These are phyloP conservation scores for Lumnitzera racemosa DNA, from an alignment of 345 rosid genomes.

Conservation along the genomic window DNA sequence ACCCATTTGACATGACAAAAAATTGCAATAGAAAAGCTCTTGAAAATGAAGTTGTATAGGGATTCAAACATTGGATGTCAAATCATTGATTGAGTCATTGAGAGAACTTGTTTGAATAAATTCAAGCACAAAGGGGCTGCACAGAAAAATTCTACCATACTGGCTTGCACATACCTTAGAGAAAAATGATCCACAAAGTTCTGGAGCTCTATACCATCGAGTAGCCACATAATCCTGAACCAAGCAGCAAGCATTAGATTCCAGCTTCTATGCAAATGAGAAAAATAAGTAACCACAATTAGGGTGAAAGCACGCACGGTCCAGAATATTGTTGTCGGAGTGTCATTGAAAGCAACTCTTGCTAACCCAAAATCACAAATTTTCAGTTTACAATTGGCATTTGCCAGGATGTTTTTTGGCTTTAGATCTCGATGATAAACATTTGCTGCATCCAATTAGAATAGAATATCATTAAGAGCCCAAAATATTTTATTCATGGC, in stretches of 20 bases:
- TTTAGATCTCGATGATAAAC: constrained; percentile 93
- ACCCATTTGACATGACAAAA: too few species aligned
- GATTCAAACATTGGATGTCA: too few species aligned
- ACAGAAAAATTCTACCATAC: too few species aligned
- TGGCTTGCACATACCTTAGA: constrained; percentile 51
- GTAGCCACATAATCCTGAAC: constrained; percentile 94
- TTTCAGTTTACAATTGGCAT: constrained; percentile 96
- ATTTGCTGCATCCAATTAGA: constrained; percentile 61
- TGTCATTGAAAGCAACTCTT: constrained; percentile 90
- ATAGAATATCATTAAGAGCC: not conserved
- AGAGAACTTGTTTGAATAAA: too few species aligned
- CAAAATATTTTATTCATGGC: not conserved
- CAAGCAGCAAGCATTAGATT: constrained; percentile 4
- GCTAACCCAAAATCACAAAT: constrained; percentile 96
- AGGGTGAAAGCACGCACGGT: constrained; percentile 42
- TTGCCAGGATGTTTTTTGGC: constrained; percentile 94
- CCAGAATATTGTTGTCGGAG: constrained; percentile 87
- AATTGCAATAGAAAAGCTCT: too few species aligned
- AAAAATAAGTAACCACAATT: not conserved
- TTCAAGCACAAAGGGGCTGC: too few species aligned
- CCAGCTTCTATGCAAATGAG: not conserved
- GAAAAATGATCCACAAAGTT: constrained; percentile 96
- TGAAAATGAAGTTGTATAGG: too few species aligned
- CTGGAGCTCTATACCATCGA: constrained; percentile 98
- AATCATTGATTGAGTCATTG: too few species aligned